Base-by-base conservation (phyloP, 805 yeast species). In the Metschnikowia drakensbergensis region DNA sequence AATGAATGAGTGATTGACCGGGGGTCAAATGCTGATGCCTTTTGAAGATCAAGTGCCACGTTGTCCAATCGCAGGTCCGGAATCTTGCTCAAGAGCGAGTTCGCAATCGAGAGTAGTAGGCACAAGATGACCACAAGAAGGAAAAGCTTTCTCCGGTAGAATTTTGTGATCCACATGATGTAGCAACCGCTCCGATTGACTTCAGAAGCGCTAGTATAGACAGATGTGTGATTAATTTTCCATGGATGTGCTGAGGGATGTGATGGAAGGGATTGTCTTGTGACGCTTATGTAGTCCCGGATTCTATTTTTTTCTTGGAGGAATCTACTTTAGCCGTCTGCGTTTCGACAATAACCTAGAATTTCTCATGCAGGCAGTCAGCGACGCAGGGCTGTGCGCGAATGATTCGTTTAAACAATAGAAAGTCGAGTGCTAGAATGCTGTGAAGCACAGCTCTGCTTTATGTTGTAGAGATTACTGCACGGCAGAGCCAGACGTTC, bases 11-110 rank as follows among this genome's bases (percentile, higher is more conserved):
- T 42, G 37, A 47, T 41, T 30, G 55, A 42, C 38, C 67, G 54
- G 3, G 72, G 72, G 47, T 64, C 58, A 53, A 65, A 68, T 3
- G 25, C 23, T 4, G 62, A 55, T n/a, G 48, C 40, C 42, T 52
- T 55, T 31, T 64, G 66, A 17, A 58, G 51, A n/a, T 53, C 54
- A 6, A 65, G 49, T 3, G 68, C 64, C 6, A 56, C 36, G 28
- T 47, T 47, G 11, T 65, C 67, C 10, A 66, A 53, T 22, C 34
- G 48, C 6, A 34, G 47, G 45, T 68, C 72, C 37, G 60, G 52
- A 22, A 63, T 50, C 17, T 55, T 27, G 26, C 48, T 47, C 46
- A 48, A 49, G 26, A 54, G 46, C 11, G 48, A 29, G 46, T 49
- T 53, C 23, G 48, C 46, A 36, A 54, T 41, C 23, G 51, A 39